Conservation (phyloP, 345 rosid species). For the Linum tenue region DNA sequence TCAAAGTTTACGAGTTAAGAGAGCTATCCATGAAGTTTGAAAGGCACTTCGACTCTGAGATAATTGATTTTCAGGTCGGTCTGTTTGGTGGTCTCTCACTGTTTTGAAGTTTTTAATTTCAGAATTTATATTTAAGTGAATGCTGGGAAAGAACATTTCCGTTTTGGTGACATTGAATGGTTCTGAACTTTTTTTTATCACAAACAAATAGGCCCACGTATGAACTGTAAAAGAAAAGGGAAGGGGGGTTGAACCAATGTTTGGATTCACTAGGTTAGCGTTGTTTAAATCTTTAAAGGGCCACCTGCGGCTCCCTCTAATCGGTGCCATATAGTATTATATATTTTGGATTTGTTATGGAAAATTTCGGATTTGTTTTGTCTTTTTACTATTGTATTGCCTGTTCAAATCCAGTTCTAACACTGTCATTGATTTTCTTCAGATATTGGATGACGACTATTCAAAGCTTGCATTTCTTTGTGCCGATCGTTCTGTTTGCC, state of each 20-base stretch:
- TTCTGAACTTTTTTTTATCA: background rate
- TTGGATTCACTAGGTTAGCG: too few relatives aligned
- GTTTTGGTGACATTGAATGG: background rate
- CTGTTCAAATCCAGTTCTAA: background rate
- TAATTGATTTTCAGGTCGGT: constrained; percentile 75
- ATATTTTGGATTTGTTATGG: background rate
- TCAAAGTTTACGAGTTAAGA: constrained; percentile 76
- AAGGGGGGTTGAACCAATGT: background rate
- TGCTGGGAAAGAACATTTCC: background rate
- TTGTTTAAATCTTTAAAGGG: too few relatives aligned
- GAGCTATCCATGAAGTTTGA: constrained; percentile 80
- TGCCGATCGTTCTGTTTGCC: constrained; percentile 75
- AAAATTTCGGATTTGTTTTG: too few relatives aligned
- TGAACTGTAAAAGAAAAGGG: background rate
- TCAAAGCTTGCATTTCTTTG: constrained; percentile 92
- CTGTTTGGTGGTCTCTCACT: background rate
- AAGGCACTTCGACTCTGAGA: constrained; percentile 78
- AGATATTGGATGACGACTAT: constrained; percentile 76
- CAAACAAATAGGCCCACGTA: too few relatives aligned
- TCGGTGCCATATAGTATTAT: too few relatives aligned
- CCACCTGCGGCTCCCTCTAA: too few relatives aligned
- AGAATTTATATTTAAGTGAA: background rate
- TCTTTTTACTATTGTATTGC: background rate
- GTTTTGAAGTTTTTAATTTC: background rate
- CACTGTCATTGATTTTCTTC: background rate